phyloP scores from a whole-genome alignment of 163 green algal species.

The Chlamydomonas reinhardtii region DNA sequence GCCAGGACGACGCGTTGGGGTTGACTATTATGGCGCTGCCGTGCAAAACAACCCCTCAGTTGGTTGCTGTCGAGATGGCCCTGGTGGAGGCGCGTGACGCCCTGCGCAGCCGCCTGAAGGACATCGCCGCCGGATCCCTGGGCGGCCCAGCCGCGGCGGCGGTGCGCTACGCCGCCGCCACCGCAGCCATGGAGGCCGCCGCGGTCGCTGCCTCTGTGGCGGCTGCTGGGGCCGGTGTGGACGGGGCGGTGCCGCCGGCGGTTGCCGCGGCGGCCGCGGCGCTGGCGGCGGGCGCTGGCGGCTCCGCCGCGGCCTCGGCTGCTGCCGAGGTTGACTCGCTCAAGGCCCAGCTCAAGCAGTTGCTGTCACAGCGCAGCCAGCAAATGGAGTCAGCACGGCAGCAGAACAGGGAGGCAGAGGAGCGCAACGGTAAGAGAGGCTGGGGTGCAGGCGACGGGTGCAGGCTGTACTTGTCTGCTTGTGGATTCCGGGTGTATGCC shows the following conservation, averaged over 20 bases:
- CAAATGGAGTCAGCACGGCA: neutral
- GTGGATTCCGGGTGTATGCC: too few species aligned
- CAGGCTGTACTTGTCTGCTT: too few species aligned
- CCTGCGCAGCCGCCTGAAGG: constrained; percentile 10
- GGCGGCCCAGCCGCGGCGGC: constrained; percentile 1
- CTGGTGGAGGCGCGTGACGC: constrained; percentile 8
- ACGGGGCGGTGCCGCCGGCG: neutral
- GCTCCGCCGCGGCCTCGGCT: neutral
- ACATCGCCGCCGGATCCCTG: neutral
- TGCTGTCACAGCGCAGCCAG: neutral
- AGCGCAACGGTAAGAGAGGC: neutral
- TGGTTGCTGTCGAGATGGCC: neutral
- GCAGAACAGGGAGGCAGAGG: neutral
- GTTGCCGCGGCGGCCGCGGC: neutral
- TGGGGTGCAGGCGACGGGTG: too few species aligned
- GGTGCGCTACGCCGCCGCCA: neutral
- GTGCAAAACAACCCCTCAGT: too few species aligned
- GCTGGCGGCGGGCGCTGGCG: neutral
- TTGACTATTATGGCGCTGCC: too few species aligned
- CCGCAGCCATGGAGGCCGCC: neutral
- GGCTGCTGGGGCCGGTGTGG: neutral
- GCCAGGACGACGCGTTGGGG: too few species aligned
- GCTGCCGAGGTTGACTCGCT: neutral
- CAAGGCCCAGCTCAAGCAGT: neutral
- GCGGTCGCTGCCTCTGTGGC: neutral